Evolutionary conservation across 2,329 filamentous ascomycete genomes (phyloP).

Genomic region (Cadophora luteo-olivacea): DNA sequence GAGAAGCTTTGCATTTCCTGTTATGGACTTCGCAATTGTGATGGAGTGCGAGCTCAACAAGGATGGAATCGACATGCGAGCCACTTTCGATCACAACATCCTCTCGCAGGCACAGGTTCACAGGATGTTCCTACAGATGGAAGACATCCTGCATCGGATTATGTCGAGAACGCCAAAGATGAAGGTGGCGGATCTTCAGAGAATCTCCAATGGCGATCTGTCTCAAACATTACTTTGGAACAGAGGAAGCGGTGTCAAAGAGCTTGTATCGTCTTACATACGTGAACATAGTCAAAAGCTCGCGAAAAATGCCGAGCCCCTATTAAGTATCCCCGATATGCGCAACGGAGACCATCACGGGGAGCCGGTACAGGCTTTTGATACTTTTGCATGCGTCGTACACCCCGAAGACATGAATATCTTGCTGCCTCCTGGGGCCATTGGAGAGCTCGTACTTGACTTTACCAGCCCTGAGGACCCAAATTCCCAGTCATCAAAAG

Average conservation of each 20-base stretch:
- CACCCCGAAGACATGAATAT: not conserved
- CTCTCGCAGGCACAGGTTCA: not conserved
- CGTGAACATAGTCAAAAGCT: not conserved
- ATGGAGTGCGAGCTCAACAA: conserved; percentile 13
- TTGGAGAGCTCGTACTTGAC: not conserved
- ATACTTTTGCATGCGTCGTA: not conserved
- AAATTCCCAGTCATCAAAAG: not conserved
- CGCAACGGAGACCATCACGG: not conserved
- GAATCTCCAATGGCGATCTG: not conserved
- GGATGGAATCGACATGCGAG: conserved; percentile 10
- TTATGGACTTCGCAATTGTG: conserved; percentile 17
- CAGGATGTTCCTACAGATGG: conserved; percentile 4
- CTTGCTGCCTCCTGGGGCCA: not conserved
- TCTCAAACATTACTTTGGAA: not conserved
- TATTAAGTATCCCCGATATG: not conserved
- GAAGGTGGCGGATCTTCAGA: not conserved
- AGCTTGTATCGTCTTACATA: not conserved
- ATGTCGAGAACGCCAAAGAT: not conserved
- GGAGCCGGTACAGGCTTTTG: not conserved
- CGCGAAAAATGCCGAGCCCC: not conserved
- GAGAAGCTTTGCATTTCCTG: conserved; percentile 12
- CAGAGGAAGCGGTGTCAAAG: not conserved
- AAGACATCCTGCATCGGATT: not conserved
- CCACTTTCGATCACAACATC: conserved; percentile 15
- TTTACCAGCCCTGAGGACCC: not conserved